A percentile compares a stretch with the other conserved stretches of the same genome.
Evolutionary conservation across 2,329 filamentous ascomycete species (phyloP).

Genomic region (Fusarium siculi): DNA sequence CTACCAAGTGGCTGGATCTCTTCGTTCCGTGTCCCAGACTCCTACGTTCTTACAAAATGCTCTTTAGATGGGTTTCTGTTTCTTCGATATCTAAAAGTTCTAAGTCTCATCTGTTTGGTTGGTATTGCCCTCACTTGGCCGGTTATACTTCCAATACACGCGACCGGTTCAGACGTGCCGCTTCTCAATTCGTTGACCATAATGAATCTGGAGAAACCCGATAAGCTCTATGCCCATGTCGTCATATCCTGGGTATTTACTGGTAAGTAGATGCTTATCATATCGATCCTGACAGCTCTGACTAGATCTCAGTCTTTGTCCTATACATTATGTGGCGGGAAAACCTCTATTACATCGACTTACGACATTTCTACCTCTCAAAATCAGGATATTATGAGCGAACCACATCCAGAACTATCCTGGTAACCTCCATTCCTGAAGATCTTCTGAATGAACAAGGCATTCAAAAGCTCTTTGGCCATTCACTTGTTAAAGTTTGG

Average conservation of each 20-base stretch:
- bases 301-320: background rate
- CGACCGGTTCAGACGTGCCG: rapidly evolving
- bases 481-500: background rate
- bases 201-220: rapidly evolving
- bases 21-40: background rate
- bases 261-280: rapidly evolving
- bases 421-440: rapidly evolving
- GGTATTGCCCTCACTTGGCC: background rate
- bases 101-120: background rate
- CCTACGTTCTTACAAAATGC: background rate
- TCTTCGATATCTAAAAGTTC: background rate
- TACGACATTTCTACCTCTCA: background rate
- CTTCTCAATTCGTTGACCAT: background rate
- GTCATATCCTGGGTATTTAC: background rate
- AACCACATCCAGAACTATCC: background rate
- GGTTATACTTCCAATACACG: background rate
- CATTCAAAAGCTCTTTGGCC: background rate
- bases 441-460: no score
- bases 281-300: rapidly evolving
- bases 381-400: background rate
- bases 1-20: background rate
- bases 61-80: background rate
- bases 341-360: background rate
- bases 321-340: background rate
- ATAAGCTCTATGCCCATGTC: background rate